These are phyloP conservation scores for Microbotryum lychnidis-dioicae DNA, from an alignment of 1,284 basidiomycete genomes.

Conservation along the genomic window DNA sequence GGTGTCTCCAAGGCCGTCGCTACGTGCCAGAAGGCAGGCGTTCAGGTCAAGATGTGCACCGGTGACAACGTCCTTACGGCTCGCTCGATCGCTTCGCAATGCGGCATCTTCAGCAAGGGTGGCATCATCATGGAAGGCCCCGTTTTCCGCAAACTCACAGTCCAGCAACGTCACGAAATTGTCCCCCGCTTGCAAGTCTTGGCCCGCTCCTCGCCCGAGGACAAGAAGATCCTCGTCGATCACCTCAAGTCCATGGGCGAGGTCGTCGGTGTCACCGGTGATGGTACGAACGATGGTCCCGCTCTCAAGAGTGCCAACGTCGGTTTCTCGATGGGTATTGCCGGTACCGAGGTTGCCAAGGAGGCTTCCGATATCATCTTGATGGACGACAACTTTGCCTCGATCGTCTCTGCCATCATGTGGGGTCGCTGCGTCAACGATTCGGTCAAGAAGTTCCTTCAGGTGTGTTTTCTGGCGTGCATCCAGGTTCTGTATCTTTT, in stretches of 20 bases:
- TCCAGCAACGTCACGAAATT: constrained; percentile 46
- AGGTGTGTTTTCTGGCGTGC: constrained; percentile 40
- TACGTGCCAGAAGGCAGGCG: constrained; percentile 78
- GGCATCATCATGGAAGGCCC: constrained; percentile 98
- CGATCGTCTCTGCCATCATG: constrained; percentile 94
- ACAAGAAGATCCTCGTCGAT: constrained; percentile 89
- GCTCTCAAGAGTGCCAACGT: constrained; percentile 91
- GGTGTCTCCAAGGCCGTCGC: constrained; percentile 83
- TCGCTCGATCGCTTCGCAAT: constrained; percentile 81
- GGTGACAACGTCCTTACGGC: constrained; percentile 85
- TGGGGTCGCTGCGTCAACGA: constrained; percentile 99
- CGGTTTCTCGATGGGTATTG: constrained; percentile 97
- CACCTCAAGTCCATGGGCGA: constrained; percentile 78
- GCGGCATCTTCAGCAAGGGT: constrained; percentile 84
- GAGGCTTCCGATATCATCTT: constrained; percentile 98
- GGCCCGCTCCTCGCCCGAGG: constrained; percentile 94
- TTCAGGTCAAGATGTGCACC: constrained; percentile 98
- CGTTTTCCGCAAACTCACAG: constrained; percentile 49
- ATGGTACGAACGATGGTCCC: constrained; percentile 96
- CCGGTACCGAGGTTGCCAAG: constrained; percentile 97
- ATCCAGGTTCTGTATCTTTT: too few species aligned
- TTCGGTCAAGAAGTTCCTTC: constrained; percentile 91
- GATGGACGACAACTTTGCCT: constrained; percentile 91
- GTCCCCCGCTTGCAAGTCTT: constrained; percentile 53
- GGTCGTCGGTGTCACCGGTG: constrained; percentile 93